Evolutionary conservation across 1,284 basidiomycete species (phyloP), one percentile per base, ranked within the genome.

Genomic region (Ustilago cynodontis): DNA sequence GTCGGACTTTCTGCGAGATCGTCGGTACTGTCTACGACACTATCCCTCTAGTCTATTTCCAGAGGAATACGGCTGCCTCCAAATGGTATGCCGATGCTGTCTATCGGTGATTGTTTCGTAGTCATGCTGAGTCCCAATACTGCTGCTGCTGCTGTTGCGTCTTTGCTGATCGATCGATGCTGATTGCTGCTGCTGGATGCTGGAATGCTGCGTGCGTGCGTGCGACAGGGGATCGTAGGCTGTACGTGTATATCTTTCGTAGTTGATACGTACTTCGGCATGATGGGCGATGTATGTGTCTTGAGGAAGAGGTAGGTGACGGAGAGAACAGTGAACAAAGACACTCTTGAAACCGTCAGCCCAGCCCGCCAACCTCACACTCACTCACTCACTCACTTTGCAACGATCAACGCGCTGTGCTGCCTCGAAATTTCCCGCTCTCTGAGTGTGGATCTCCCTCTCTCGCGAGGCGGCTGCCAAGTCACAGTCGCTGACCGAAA

Each of bases 231-330:
- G n/a, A n/a, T n/a, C n/a, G 47, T 26, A 26, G 26, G 47, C 24
- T 63, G n/a, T 52, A 28, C 31, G 33, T 43, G 16, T 49, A 26
- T 59, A 20, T 47, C 11, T 31, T 33, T 1, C 49, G 58, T 39
- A 22, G 52, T 39, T 20, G 52, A 65, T 70, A 82, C 80, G 56
- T 78, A 82, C 80, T 80, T 82, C 65, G 80, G 80, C 80, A 82
- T 82, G 74, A 71, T 82, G 80, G 77, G 72, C 74, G 73, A 76
- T 78, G 75, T 62, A 66, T 73, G 66, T 77, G 74, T 71, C 65
- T 77, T 71, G 74, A 77, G 54, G 70, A 45, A 60, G 58, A 56
- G 51, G 67, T 49, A 63, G 51, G 54, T 66, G 68, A 66, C 60
- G 64, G 67, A 67, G 72, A 70, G 58, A 60, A 70, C 53, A 54